Base-by-base conservation (phyloP, 1,139 yeast species). In the Magnusiomyces sp. region DNA sequence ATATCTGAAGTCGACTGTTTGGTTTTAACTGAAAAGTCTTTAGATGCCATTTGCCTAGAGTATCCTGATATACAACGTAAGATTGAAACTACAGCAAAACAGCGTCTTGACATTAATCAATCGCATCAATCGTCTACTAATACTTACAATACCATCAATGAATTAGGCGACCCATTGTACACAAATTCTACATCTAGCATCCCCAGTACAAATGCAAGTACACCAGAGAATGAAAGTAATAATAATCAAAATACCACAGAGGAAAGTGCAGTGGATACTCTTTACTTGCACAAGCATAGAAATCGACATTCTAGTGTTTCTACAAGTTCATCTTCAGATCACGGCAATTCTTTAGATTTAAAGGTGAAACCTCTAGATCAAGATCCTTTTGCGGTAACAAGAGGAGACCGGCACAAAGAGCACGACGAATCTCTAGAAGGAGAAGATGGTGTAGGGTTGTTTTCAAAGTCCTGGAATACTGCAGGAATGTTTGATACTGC, bases 51-150 rank as follows among this genome's bases (percentile, higher is more conserved):
- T 38, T 79, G 86, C 59, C 62, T 67, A 9, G 70, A 77, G 53
- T 81, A 78, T 58, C 87, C 89, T 0, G 67, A 70, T 36, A 71
- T 83, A 19, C 72, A 74, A 38, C 77, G 76, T 40, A 82, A 80
- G 49, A 80, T 83, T 73, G 73, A 73, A 55, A 70, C 66, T 38
- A 81, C 85, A 0, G 88, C 89, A 5, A 70, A 71, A 31, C 75
- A 72, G 56, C 71, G 89, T 55, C 68, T 68, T 69, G 86, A 61
- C 59, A 74, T 48, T 67, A 79, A 55, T 61, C 80, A 43, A 71
- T 73, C 9, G 65, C 63, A 45, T 60, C 72, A 49, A 64, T 14
- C n/a, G n/a, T 46, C 40, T 23, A 4, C 29, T 5, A 23, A 23
- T 23, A 23, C n/a, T n/a, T n/a, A n/a, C 29, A 23, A 23, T 23